Conservation (phyloP, 345 rosid species). For the Conringia planisiliqua region DNA sequence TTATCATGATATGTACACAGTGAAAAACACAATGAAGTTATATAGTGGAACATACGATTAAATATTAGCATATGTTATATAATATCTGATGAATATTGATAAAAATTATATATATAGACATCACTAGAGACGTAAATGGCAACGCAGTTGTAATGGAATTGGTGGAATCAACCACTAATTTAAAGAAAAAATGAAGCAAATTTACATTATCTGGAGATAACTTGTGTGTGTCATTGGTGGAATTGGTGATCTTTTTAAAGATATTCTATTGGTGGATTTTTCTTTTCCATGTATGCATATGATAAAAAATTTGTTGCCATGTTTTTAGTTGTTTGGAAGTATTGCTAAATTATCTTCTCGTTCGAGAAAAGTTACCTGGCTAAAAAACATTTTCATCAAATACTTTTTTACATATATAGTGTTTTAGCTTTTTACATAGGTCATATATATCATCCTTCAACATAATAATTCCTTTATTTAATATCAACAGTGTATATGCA, state of each 20-base stretch:
- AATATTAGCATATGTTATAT: not conserved
- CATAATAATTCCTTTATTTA: not conserved
- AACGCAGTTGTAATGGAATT: not conserved
- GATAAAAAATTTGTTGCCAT: not conserved
- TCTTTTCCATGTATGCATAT: not conserved
- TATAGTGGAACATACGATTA: constrained; percentile 10
- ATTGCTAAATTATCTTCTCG: not conserved
- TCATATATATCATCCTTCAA: not conserved
- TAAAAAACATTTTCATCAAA: not conserved
- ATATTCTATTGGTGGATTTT: not conserved
- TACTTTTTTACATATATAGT: too few relatives aligned
- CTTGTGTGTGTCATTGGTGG: not conserved
- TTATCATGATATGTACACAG: constrained; percentile 10
- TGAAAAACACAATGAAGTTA: not conserved
- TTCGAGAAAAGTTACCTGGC: not conserved
- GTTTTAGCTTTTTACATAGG: too few relatives aligned
- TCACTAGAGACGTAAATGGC: not conserved
- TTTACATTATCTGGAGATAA: not conserved
- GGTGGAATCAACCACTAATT: not conserved
- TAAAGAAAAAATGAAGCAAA: not conserved
- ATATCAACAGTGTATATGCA: not conserved
- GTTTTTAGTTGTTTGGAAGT: not conserved
- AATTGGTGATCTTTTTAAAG: not conserved
- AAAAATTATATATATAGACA: not conserved
- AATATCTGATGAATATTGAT: not conserved